Evolutionary conservation across 768 basidiomycete genomes (phyloP).

Genomic region (Trametes coccinea): DNA sequence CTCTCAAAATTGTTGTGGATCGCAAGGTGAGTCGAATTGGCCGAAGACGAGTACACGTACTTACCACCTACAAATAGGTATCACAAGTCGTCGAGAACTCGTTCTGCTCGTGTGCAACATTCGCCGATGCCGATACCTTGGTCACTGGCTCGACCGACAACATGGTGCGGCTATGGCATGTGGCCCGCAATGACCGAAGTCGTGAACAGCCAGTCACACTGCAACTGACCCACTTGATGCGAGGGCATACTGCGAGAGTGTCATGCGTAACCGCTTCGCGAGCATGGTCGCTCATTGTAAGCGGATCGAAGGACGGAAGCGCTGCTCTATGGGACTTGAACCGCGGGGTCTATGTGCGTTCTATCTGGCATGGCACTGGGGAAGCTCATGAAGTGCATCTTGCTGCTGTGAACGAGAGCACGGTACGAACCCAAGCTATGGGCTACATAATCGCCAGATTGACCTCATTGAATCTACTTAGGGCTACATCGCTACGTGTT

Average conservation of each 20-base stretch:
- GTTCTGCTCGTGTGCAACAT: constrained; percentile 70
- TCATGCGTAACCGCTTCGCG: constrained; percentile 70
- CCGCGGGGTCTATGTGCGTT: constrained; percentile 73
- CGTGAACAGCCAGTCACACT: constrained; percentile 33
- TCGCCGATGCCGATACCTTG: constrained; percentile 71
- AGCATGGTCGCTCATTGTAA: constrained; percentile 81
- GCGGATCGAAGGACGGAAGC: constrained; percentile 84
- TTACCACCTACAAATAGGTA: constrained; percentile 40
- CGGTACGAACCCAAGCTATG: constrained; percentile 47
- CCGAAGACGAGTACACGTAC: not conserved
- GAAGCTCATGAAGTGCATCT: constrained; percentile 52
- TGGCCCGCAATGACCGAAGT: constrained; percentile 37
- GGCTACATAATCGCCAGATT: constrained; percentile 4
- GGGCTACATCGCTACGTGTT: constrained; percentile 90
- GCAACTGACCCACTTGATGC: constrained; percentile 71
- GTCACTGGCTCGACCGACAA: constrained; percentile 82
- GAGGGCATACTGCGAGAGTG: constrained; percentile 73
- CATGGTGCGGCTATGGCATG: constrained; percentile 84
- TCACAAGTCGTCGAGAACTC: constrained; percentile 78
- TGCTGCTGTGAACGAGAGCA: constrained; percentile 83
- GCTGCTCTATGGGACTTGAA: constrained; percentile 92
- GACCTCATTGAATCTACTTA: constrained; percentile 31
- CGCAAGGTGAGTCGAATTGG: constrained; percentile 45
- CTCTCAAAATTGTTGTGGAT: constrained; percentile 65
- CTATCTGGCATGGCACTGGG: constrained; percentile 65